Evolutionary conservation across 331 rosid genomes (phyloP), one percentile per base, ranked within the genome.

Genomic region (Malus hybrid): DNA sequence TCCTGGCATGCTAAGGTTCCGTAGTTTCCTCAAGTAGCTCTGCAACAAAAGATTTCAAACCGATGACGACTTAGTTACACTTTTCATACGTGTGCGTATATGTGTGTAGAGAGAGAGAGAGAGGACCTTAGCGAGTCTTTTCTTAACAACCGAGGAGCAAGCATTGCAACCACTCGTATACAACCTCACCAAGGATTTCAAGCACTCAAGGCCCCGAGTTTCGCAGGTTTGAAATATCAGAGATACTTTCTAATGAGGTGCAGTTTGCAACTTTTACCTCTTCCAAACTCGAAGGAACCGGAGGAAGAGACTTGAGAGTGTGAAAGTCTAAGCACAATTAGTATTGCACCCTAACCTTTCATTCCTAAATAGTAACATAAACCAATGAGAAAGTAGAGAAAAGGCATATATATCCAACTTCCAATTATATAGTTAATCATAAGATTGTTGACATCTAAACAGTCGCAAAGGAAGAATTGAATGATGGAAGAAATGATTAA

Each of bases 231-330:
- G 92, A 84, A 58, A 89, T 15, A 73, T 87, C 90, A 9, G 78
- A 72, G 7, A 87, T 71, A 26, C 60, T 80, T 71, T 85, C 89
- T 55, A 88, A 71, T 61, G 85, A 61, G 22, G 26, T 77, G 33
- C 92, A 89, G 77, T 87, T 76, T 30, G 86, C 84, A 77, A 70
- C 80, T 28, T 86, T 72, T 46, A 91, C 57, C 80, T 22, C 28
- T 29, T 66, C 12, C 87, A 91, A 78, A 77, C 90, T 86, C 13
- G 97, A 80, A 67, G 97, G 92, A 86, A 87, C 90, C 34, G 83
- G 67, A 29, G 97, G 97, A 15, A 91, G 80, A 75, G 85, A 79
- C 66, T 48, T 74, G 69, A 91, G 85, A 39, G 44, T 39, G 44
- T 39, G 44, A 39, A 39, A 39, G 3, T 36, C 44, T 8, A 36